phyloP scores from a whole-genome alignment of 495 filamentous ascomycete species.

The Penicillium fimorum region DNA sequence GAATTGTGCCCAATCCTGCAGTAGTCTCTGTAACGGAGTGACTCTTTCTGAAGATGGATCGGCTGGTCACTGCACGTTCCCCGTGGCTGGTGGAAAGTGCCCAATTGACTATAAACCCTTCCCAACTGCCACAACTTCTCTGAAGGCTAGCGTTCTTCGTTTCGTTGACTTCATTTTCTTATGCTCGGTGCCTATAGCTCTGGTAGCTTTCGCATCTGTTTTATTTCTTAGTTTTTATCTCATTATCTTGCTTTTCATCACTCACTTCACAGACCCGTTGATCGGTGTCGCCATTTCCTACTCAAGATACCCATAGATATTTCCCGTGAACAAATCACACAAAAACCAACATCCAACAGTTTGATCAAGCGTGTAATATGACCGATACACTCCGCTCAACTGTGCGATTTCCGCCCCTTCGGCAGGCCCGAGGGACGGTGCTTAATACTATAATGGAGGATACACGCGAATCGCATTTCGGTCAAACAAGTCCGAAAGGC shows the following conservation, averaged over 20 bases:
- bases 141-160: constrained; percentile 25
- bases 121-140: constrained; percentile 14
- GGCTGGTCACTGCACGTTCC: constrained; percentile 14
- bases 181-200: constrained; percentile 9
- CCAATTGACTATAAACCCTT: constrained; percentile 27
- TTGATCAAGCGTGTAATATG: constrained; percentile 46
- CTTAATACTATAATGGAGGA: constrained; percentile 92
- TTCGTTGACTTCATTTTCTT: constrained; percentile 16
- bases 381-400: constrained; percentile 58
- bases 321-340: constrained; percentile 15
- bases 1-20: constrained; percentile 39
- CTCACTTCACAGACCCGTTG: constrained; percentile 34
- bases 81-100: constrained; percentile 16
- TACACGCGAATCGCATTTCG: constrained; percentile 36
- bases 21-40: constrained; percentile 36
- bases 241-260: constrained; percentile 22
- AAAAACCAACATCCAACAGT: constrained; percentile 24
- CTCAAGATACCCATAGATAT: constrained; percentile 41
- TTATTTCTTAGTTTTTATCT: constrained; percentile 15
- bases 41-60: constrained; percentile 19
- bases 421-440: constrained; percentile 66
- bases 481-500: constrained; percentile 16
- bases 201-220: constrained; percentile 10
- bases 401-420: constrained; percentile 55
- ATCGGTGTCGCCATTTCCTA: constrained; percentile 42